A percentile compares a stretch with the other conserved stretches of the same genome.
Evolutionary conservation across 768 basidiomycete genomes (phyloP).

Genomic region (Amanita exitialis): DNA sequence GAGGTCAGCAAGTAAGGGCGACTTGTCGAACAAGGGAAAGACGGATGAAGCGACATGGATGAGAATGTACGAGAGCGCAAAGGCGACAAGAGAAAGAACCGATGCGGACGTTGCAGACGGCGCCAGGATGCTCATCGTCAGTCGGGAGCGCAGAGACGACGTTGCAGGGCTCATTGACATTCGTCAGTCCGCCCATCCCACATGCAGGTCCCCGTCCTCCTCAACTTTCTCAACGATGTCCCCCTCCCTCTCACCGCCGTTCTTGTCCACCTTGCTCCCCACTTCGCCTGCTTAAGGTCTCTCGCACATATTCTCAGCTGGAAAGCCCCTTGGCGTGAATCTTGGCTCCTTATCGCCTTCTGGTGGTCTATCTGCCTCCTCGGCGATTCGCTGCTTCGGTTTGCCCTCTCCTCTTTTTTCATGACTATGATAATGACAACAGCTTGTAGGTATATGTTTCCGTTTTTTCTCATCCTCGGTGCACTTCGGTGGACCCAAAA

Average conservation of each 20-base stretch:
- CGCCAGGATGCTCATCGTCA: constrained; percentile 7
- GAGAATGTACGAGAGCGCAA: constrained; percentile 11
- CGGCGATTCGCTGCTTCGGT: constrained; percentile 35
- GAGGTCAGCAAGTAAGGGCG: constrained; percentile 19
- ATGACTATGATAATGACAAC: not conserved
- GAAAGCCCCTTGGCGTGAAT: constrained; percentile 47
- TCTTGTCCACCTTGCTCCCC: constrained; percentile 53
- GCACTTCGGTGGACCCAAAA: constrained; percentile 16
- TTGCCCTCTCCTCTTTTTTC: constrained; percentile 12
- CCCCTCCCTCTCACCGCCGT: constrained; percentile 52
- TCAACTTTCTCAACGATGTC: constrained; percentile 46
- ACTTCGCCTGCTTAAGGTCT: constrained; percentile 32
- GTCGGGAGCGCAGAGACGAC: constrained; percentile 6
- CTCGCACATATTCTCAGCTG: constrained; percentile 45
- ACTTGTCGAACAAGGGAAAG: constrained; percentile 30
- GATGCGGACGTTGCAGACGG: constrained; percentile 1
- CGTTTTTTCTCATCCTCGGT: constrained; percentile 32
- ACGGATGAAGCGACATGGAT: constrained; percentile 17
- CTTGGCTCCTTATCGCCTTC: constrained; percentile 51
- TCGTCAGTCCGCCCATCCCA: constrained; percentile 3
- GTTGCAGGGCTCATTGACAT: not conserved
- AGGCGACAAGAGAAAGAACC: constrained; percentile 8
- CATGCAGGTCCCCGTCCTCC: constrained; percentile 13
- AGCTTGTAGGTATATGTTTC: constrained; percentile 29
- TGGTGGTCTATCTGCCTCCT: constrained; percentile 80